phyloP scores from a whole-genome alignment of 78 protist genomes.

The Dictyostelium purpureum region DNA sequence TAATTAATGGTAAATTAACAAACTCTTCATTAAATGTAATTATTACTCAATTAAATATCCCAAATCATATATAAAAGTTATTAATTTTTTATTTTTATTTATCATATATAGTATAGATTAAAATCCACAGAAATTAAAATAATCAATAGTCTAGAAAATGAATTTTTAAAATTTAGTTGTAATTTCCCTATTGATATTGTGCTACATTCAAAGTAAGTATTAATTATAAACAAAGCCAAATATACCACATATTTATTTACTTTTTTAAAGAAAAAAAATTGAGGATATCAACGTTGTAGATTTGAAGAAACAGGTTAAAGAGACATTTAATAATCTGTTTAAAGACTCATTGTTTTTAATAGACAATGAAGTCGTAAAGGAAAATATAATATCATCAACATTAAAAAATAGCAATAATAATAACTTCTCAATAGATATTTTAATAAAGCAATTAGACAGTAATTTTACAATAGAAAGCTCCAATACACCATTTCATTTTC shows the following conservation, averaged over 20 bases:
- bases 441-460: neutral
- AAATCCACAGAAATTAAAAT: constrained; percentile 6
- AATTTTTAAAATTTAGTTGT: neutral
- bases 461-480: neutral
- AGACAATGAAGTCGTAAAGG: neutral
- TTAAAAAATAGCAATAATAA: neutral
- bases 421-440: neutral
- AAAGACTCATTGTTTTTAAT: neutral
- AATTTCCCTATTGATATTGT: neutral
- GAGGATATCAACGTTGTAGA: neutral
- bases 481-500: neutral
- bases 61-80: neutral
- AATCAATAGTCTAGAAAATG: neutral
- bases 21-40: neutral
- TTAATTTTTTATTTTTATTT: neutral
- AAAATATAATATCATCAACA: neutral
- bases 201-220: neutral
- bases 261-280: too few relatives aligned
- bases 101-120: neutral
- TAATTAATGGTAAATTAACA: neutral
- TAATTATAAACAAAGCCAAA: neutral
- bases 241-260: too few relatives aligned
- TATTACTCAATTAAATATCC: neutral
- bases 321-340: neutral
- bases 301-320: neutral